Evolutionary conservation across 164 flowering plant species (phyloP).

Genomic region (Platanus orientalis): DNA sequence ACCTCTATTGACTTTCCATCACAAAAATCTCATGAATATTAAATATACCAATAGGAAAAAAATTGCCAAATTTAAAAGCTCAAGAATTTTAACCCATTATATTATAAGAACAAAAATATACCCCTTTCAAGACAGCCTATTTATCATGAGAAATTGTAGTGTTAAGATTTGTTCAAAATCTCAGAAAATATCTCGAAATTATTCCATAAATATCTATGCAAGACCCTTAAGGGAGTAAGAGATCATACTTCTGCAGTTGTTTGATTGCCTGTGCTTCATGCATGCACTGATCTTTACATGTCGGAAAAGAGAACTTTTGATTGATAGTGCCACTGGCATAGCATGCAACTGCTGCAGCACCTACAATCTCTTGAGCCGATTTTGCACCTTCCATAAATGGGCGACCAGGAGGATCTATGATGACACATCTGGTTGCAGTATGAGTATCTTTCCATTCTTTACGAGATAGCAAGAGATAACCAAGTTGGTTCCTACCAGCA

Average conservation of each 20-base stretch:
- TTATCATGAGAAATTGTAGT: background rate
- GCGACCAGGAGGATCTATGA: constrained; percentile 25
- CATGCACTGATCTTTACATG: constrained; percentile 43
- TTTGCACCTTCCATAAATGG: constrained; percentile 30
- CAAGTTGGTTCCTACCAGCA: constrained; percentile 72
- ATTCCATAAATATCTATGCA: background rate
- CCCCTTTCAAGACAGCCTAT: background rate
- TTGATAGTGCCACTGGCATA: constrained; percentile 35
- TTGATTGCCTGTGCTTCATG: constrained; percentile 29
- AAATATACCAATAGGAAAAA: too few species aligned
- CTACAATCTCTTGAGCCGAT: constrained; percentile 59
- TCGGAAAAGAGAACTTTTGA: constrained; percentile 47
- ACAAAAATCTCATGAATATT: background rate
- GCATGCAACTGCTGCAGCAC: constrained; percentile 74
- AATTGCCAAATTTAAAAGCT: background rate
- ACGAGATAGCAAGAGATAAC: constrained; percentile 55
- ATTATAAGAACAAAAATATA: background rate
- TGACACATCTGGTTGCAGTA: constrained; percentile 47
- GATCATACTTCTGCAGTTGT: constrained; percentile 60
- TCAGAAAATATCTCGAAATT: background rate
- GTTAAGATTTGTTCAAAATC: background rate
- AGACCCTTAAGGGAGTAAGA: background rate
- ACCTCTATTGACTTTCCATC: background rate
- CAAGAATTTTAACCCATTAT: too few species aligned
- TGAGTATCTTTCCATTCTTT: constrained; percentile 45